Conservation (phyloP, 83 land plant genomes). For the Picea abies region DNA sequence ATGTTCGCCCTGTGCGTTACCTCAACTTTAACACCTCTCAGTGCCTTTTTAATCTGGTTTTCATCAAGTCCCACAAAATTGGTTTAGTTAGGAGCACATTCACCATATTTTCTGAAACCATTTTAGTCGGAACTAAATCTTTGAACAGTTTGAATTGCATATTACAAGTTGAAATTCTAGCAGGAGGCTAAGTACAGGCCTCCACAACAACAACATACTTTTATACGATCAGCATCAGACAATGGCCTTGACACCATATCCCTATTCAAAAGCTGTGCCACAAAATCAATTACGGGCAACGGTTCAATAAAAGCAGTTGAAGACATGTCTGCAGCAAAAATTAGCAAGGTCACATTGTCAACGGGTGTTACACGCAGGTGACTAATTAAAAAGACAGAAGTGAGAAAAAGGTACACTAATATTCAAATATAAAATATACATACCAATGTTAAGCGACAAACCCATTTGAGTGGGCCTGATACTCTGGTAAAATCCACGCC, state of each 20-base stretch:
- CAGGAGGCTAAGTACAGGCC: not conserved
- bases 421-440: not conserved
- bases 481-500: slow-evolving; percentile 95
- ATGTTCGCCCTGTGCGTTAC: slow-evolving; percentile 93
- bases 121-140: not conserved
- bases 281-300: slow-evolving; percentile 83
- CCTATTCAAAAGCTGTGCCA: slow-evolving; percentile 61
- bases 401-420: not conserved
- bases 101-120: not conserved
- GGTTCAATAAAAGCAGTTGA: slow-evolving; percentile 95
- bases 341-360: not conserved
- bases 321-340: slow-evolving; percentile 78
- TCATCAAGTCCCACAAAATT: not conserved
- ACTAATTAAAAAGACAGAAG: not conserved
- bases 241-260: slow-evolving; percentile 66
- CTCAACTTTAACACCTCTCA: slow-evolving; percentile 94
- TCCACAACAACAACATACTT: slow-evolving; percentile 43
- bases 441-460: slow-evolving; percentile 90
- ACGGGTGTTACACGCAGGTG: not conserved
- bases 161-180: not conserved
- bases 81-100: not conserved
- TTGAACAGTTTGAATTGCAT: not conserved
- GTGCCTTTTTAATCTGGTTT: slow-evolving; percentile 83
- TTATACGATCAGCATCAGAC: slow-evolving; percentile 88
- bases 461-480: slow-evolving; percentile 96